Conservation (phyloP, 2,329 filamentous ascomycete genomes). For the Gnomoniopsis smithogilvyi region DNA sequence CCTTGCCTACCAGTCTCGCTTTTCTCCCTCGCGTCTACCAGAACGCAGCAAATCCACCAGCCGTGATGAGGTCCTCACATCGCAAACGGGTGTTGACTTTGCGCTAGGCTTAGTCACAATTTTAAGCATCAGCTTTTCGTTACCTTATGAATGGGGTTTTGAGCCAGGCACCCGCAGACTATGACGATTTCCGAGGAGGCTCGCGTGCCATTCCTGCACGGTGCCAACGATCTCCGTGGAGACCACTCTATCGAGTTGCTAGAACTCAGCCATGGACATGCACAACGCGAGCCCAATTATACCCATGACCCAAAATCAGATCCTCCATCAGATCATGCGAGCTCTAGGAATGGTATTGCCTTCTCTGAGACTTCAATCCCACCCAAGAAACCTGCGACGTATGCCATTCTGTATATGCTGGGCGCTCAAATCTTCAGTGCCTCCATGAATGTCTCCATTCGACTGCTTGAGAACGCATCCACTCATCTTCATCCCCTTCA, state of each 20-base stretch:
- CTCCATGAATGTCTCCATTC: slow-evolving; percentile 5
- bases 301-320: too few species aligned
- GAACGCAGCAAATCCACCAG: too few species aligned
- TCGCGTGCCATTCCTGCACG: slow-evolving; percentile 1
- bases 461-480: not conserved
- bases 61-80: too few species aligned
- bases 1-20: too few species aligned
- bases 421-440: slow-evolving; percentile 7
- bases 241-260: slow-evolving; percentile 1
- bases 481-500: slow-evolving; percentile 6
- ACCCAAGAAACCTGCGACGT: not conserved
- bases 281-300: not conserved
- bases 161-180: too few species aligned
- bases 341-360: not conserved
- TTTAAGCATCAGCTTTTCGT: too few species aligned
- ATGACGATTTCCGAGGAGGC: too few species aligned
- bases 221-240: not conserved
- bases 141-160: too few species aligned
- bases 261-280: not conserved
- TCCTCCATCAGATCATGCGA: not conserved
- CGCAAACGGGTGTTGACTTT: too few species aligned
- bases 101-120: too few species aligned
- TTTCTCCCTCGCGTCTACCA: too few species aligned
- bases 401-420: slow-evolving; percentile 4
- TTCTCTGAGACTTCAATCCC: not conserved